Evolutionary conservation across 768 basidiomycete genomes (phyloP), one percentile per base, ranked within the genome.

Genomic region (Rhizopogon vesiculosus): DNA sequence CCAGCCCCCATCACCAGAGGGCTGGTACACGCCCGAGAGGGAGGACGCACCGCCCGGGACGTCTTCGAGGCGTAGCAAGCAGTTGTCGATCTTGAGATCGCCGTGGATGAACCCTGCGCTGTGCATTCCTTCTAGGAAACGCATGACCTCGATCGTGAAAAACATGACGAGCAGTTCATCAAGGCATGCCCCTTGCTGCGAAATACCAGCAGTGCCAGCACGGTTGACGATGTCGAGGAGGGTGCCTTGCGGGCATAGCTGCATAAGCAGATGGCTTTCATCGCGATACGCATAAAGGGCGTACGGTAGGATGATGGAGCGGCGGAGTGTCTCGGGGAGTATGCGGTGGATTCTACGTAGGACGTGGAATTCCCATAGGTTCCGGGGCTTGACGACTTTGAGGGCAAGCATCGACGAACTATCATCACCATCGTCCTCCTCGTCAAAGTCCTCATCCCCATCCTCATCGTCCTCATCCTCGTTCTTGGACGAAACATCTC

Each of bases 61-160:
- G 51, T 91, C 89, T 59, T 93, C 89, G 44, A 99, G 79, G 5
- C 97, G 85, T 8, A 98, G 76, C n/a, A 99, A 80, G 68, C 95
- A 97, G 73, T 99, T 99, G 74, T 99, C 97, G 69, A 98, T 97
- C 77, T 99, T 99, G 59, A 99, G 80, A 73, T 99, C 97, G 33
- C 97, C 96, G 64, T 99, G 97, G 62, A 99, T 91, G 74, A 98
- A 91, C 10, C 93, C 91, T 0, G 79, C 74, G 15, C 66, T 55
- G 68, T 98, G 97, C 68, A 98, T 81, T 16, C 79, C 85, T 65
- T 95, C 93, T 42, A 98, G 71, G 9, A 90, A 72, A 28, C 86
- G 86, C 40, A 98, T 71, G 6, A 98, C 82, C 69, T 98, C 97
- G 64, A 96, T 80, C 25, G 89, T 79, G 80, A 98, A 99, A 80